A percentile compares a stretch with the other conserved stretches of the same genome.
Conservation (phyloP, 1,284 basidiomycete genomes). For the Malassezia sympodialis region DNA sequence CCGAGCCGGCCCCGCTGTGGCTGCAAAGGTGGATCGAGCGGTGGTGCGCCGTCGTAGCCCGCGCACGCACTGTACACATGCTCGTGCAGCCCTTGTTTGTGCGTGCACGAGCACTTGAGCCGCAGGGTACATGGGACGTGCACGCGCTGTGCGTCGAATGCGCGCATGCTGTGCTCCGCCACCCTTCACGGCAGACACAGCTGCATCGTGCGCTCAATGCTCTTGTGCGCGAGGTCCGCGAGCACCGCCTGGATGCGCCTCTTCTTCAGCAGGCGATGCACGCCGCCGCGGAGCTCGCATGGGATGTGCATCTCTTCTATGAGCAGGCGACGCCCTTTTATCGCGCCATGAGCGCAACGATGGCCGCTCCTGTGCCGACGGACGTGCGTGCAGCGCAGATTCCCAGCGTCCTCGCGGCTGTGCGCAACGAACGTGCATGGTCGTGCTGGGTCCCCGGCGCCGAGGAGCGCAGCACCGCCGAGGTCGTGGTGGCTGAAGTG, state of each 20-base stretch:
- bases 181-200: neutral
- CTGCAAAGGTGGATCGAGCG: neutral
- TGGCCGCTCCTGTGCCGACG: neutral
- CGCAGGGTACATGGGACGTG: neutral
- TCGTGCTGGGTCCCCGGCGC: neutral
- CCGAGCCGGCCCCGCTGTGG: neutral
- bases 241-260: neutral
- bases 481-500: conserved; percentile 13
- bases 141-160: neutral
- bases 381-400: neutral
- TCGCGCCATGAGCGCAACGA: neutral
- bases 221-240: neutral
- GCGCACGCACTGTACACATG: neutral
- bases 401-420: neutral
- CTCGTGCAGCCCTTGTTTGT: neutral
- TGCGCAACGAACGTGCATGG: neutral
- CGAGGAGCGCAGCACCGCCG: neutral
- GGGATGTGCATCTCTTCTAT: neutral
- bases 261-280: neutral
- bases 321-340: neutral
- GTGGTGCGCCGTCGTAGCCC: neutral
- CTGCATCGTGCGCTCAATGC: neutral
- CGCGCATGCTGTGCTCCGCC: neutral
- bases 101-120: neutral
- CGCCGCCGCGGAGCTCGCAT: neutral